phyloP scores from a whole-genome alignment of 2,329 filamentous ascomycete species.

The Aspergillus neotritici region DNA sequence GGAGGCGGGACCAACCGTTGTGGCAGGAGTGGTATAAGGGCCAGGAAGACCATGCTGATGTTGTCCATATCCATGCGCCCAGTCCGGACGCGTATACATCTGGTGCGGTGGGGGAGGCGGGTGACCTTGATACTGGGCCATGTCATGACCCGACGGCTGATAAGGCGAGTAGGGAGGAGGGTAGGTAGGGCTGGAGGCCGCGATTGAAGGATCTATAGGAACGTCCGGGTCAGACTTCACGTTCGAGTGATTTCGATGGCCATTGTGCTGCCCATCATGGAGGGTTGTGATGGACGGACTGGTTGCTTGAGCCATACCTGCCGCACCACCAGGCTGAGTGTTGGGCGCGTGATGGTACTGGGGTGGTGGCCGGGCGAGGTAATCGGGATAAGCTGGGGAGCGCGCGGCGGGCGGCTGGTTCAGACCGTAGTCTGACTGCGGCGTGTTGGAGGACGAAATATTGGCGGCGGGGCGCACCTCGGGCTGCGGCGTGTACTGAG shows the following conservation, averaged over 20 bases:
- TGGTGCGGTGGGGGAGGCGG: conserved; percentile 41
- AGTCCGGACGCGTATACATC: conserved; percentile 45
- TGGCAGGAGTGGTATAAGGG: conserved; percentile 48
- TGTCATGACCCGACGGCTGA: conserved; percentile 73
- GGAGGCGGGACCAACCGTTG: conserved; percentile 55
- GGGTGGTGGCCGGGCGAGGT: conserved; percentile 63
- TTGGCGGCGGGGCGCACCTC: conserved; percentile 64
- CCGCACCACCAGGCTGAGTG: conserved; percentile 67
- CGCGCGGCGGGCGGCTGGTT: conserved; percentile 68
- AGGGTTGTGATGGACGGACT: conserved; percentile 85
- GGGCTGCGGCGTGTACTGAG: conserved; percentile 74
- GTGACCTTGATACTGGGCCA: conserved; percentile 62
- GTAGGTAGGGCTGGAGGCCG: conserved; percentile 87
- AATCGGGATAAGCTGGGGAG: conserved; percentile 80
- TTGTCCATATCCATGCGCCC: conserved; percentile 42
- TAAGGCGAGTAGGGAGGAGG: conserved; percentile 84
- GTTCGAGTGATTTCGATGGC: conserved; percentile 62
- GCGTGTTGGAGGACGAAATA: conserved; percentile 73
- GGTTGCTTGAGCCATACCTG: conserved; percentile 97
- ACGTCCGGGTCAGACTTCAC: conserved; percentile 93
- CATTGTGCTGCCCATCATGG: conserved; percentile 68
- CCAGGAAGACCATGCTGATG: conserved; percentile 45
- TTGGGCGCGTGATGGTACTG: conserved; percentile 69
- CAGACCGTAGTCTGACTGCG: conserved; percentile 81
- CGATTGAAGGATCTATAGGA: conserved; percentile 98